These are phyloP conservation scores for Boechera divaricarpa DNA, from an alignment of 345 rosid species.

Conservation along the genomic window DNA sequence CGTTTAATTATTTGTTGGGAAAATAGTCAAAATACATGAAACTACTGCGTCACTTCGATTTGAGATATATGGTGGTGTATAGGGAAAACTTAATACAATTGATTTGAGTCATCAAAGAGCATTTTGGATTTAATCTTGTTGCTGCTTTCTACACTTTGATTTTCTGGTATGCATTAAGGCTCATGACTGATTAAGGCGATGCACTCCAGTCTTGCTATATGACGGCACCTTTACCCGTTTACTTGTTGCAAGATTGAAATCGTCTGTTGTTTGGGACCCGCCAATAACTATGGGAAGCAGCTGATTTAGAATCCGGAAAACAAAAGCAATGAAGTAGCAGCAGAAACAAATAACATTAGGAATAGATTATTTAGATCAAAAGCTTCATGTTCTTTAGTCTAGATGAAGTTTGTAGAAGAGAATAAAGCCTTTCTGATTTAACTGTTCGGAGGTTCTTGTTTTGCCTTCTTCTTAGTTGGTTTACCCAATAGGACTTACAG, in stretches of 20 bases:
- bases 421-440: not conserved
- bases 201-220: slow-evolving; percentile 41
- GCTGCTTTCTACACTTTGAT: slow-evolving; percentile 47
- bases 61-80: slow-evolving; percentile 5
- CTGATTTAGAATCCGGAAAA: slow-evolving; percentile 22
- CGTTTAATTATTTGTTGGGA: slow-evolving; percentile 8
- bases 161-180: slow-evolving; percentile 35
- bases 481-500: slow-evolving; percentile 17
- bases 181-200: slow-evolving; percentile 18
- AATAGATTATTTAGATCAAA: not conserved
- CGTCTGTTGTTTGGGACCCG: not conserved
- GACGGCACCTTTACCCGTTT: slow-evolving; percentile 21
- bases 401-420: not conserved
- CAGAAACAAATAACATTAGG: not conserved
- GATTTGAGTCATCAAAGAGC: not conserved
- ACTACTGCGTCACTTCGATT: not conserved
- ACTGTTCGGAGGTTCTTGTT: not conserved
- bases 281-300: not conserved
- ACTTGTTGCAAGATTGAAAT: slow-evolving; percentile 35
- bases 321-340: not conserved
- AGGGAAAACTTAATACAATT: not conserved
- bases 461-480: not conserved
- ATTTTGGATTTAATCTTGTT: slow-evolving; percentile 18
- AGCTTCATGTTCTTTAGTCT: not conserved
- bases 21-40: slow-evolving; percentile 1